Evolutionary conservation across 2,329 filamentous ascomycete genomes (phyloP), one percentile per base, ranked within the genome.

Genomic region (Colletotrichum tropicale): DNA sequence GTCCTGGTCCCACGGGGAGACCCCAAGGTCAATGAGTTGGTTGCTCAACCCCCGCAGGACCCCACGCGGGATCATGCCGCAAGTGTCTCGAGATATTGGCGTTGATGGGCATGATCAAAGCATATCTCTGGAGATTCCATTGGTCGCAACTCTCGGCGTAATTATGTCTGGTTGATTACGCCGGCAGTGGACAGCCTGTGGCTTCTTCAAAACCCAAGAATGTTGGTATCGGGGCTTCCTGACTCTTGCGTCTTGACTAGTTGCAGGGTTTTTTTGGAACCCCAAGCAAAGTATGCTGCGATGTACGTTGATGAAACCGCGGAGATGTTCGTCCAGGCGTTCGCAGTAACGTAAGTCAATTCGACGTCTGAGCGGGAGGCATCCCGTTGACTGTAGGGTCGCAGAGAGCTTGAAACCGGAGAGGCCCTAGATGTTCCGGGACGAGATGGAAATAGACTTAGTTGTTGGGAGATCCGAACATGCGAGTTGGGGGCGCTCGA

Each of bases 51-150:
- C 68, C 70, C 43, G 38, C 64, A 28, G 30, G 34, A 30, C 38
- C 56, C 70, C 74, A 67, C 55, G 38, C 55, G 48, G 74, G 70
- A 69, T 61, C 70, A 76, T 69, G 64, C 58, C 58, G 70, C 65
- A 36, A 55, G 21, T 58, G 58, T 36, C 48, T 67, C 55, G 48
- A 68, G 55, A 43, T 38, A 56, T 48, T 43, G 43, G 48, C 21
- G 32, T 74, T 65, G 32, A 65, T 26, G 26, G 60, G 70, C 58
- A 65, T 75, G 21, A 52, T 75, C 26, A 43, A 65, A 68, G 70
- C 70, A 68, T 43, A 48, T 28, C 16, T 15, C n/a, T 8, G 28
- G 16, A 8, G 28, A 34, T 36, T 66, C 32, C n/a, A 67, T 71
- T 65, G 70, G 74, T 58, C 26, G 58, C 26, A 43, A 62, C 18